Evolutionary conservation across 805 yeast species (phyloP), one percentile per base, ranked within the genome.

Genomic region (Sungouiozyma ichnusensis): DNA sequence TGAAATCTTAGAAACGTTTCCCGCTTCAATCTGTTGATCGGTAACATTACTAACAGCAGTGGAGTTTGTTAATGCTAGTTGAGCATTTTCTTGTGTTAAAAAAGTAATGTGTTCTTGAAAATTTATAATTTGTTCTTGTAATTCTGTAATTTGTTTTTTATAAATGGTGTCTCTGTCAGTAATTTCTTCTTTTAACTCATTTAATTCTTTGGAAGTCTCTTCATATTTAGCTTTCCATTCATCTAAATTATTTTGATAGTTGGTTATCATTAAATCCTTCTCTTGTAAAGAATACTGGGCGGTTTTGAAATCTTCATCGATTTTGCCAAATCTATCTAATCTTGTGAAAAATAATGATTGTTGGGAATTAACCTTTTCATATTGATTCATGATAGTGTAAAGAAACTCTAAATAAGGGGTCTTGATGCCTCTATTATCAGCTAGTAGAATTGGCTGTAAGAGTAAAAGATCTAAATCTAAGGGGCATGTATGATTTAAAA

Each of bases 321-420:
- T 16, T 16, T 20, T 20, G 36, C 17, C 17, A 32, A 13, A 29
- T 38, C 36, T 24, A n/a, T 44, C 48, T 3, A 19, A 9, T 43
- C 63, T 56, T 4, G 48, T 47, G 37, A 60, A 62, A 57, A 58
- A 53, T 40, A 58, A 55, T 3, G 68, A 55, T 17, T 61, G 50
- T 20, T 67, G 66, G n/a, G 50, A 45, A 47, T 77, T 79, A 45
- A 73, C 63, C 45, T 67, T 71, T 42, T 67, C 71, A 41, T 68
- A 72, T 57, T 82, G 88, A 48, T 84, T 77, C 68, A 82, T 66
- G 41, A 79, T 73, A 2, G 95, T 86, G 58, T 85, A 88, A 44
- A 85, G 65, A 51, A 85, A 85, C 64, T 88, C 97, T 58, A 88
- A 68, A 58, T 88, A 88, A 2, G 97, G 96, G 0, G 96, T 85